Evolutionary conservation across 1,139 yeast species (phyloP).

Genomic region (Spathaspora sp.): DNA sequence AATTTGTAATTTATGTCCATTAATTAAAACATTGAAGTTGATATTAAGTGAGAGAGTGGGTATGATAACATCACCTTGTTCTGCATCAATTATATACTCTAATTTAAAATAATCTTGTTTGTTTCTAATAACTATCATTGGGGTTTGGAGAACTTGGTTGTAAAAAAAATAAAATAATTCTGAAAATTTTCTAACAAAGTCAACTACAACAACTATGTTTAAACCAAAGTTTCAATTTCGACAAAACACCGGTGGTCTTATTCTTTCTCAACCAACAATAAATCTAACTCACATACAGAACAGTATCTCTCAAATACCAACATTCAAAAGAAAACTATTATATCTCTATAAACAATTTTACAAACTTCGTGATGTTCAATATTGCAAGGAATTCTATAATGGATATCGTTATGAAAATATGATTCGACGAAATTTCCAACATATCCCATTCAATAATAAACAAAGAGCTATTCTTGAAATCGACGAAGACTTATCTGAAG

Average conservation of each 20-base stretch:
- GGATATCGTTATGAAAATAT: slow-evolving; percentile 16
- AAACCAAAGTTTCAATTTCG: slow-evolving; percentile 9
- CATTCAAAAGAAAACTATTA: slow-evolving; percentile 15
- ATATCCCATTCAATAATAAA: slow-evolving; percentile 21
- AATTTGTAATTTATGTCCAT: slow-evolving; percentile 14
- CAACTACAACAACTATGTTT: slow-evolving; percentile 1
- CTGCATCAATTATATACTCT: slow-evolving; percentile 9
- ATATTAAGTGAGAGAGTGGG: slow-evolving; percentile 9
- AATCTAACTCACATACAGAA: slow-evolving; percentile 9
- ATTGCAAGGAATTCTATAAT: slow-evolving; percentile 3
- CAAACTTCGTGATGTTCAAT: slow-evolving; percentile 29
- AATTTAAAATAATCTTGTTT: slow-evolving; percentile 16
- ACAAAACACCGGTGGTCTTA: slow-evolving; percentile 9
- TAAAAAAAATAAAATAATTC: background rate
- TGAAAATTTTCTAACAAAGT: background rate
- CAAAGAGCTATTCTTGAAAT: slow-evolving; percentile 16
- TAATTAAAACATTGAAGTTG: slow-evolving; percentile 16
- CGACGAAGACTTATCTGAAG: slow-evolving; percentile 8
- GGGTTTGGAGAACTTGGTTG: slow-evolving; percentile 2
- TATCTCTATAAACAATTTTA: slow-evolving; percentile 33
- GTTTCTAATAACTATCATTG: slow-evolving; percentile 7
- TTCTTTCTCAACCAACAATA: slow-evolving; percentile 10
- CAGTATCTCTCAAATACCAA: slow-evolving; percentile 13
- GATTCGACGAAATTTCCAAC: slow-evolving; percentile 26
- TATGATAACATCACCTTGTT: slow-evolving; percentile 2